Evolutionary conservation across 257 asterid genomes (phyloP).

Genomic region (Nicotiana otophora): DNA sequence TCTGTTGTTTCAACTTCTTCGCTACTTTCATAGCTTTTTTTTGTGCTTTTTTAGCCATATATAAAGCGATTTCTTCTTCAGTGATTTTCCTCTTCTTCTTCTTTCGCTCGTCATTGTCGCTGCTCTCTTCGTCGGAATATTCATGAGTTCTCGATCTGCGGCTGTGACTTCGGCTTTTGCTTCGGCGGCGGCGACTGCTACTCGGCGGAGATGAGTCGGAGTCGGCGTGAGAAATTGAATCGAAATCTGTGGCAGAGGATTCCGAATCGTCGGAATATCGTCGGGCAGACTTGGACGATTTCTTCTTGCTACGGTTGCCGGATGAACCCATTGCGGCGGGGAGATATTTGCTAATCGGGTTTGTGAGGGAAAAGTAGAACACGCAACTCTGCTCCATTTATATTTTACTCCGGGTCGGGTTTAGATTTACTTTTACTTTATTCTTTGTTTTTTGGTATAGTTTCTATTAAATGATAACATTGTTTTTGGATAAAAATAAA

Average conservation of each 20-base stretch:
- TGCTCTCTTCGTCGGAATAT: constrained; percentile 21
- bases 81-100: constrained; percentile 40
- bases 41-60: constrained; percentile 64
- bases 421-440: no score
- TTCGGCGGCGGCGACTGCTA: neutral
- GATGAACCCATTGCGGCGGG: no score
- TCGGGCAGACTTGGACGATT: neutral
- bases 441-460: no score
- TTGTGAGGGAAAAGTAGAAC: no score
- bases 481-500: no score
- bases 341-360: no score
- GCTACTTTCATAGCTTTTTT: constrained; percentile 64
- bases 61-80: constrained; percentile 58
- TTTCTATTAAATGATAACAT: no score
- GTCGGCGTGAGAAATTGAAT: constrained; percentile 26
- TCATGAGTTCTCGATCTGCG: constrained; percentile 25
- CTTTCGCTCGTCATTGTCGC: no score
- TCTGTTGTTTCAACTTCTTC: constrained; percentile 57
- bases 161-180: constrained; percentile 14
- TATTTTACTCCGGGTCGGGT: no score
- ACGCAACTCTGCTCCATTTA: no score
- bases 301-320: no score
- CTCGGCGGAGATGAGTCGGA: constrained; percentile 7
- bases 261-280: constrained; percentile 13
- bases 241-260: constrained; percentile 13